These are phyloP conservation scores for Jackrogersella minutella DNA, from an alignment of 495 filamentous ascomycete genomes.

Conservation along the genomic window DNA sequence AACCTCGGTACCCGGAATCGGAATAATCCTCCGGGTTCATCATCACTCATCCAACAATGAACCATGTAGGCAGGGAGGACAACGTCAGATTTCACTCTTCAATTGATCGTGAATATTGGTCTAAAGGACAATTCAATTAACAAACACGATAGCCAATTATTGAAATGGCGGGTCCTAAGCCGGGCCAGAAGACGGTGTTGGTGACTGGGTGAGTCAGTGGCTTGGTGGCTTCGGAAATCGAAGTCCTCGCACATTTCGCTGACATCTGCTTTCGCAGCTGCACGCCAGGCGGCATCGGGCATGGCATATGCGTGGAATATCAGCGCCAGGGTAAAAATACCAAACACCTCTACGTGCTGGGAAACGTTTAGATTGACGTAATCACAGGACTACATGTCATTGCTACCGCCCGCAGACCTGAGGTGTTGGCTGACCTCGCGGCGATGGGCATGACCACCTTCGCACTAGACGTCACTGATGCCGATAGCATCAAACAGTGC, in stretches of 20 bases:
- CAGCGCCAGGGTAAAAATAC: conserved; percentile 51
- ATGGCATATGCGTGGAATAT: conserved; percentile 59
- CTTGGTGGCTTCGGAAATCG: background rate
- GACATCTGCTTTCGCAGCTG: conserved; percentile 48
- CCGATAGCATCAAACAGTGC: conserved; percentile 58
- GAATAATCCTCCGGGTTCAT: background rate
- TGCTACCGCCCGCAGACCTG: conserved; percentile 60
- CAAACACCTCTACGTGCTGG: background rate
- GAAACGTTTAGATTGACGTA: background rate
- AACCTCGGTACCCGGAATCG: background rate
- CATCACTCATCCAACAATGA: background rate
- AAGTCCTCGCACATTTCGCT: background rate
- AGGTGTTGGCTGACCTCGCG: conserved; percentile 55
- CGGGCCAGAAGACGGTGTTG: conserved; percentile 59
- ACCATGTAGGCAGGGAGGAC: too few relatives aligned
- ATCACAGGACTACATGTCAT: conserved; percentile 59
- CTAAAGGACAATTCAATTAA: background rate
- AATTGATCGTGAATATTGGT: background rate
- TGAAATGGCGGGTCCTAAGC: conserved; percentile 30
- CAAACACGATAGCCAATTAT: background rate
- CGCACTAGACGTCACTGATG: conserved; percentile 59
- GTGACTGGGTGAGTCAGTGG: conserved; percentile 55
- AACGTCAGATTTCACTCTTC: background rate
- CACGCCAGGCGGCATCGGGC: conserved; percentile 62
- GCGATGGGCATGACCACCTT: conserved; percentile 57